These are phyloP conservation scores for Trichomonascaceae sp. DNA, from an alignment of 1,139 yeast genomes.

Conservation along the genomic window DNA sequence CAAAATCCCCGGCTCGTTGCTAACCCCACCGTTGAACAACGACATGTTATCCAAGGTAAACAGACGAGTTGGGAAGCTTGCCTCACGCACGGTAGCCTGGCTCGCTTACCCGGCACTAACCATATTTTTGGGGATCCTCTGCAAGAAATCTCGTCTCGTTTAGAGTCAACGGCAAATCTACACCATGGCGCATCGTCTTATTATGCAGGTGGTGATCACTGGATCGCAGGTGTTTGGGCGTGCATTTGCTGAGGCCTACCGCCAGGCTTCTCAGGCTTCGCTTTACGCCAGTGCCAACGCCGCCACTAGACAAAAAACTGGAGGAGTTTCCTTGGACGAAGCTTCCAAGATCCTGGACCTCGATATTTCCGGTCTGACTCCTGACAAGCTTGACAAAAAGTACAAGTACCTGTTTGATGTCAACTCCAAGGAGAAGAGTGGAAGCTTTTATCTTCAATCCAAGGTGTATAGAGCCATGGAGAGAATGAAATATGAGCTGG, in stretches of 20 bases:
- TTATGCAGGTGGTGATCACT: conserved; percentile 80
- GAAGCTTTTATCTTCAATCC: conserved; percentile 82
- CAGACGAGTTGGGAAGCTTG: too few relatives aligned
- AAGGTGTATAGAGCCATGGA: conserved; percentile 82
- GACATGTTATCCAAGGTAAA: too few relatives aligned
- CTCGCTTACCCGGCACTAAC: too few relatives aligned
- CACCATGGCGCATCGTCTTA: conserved; percentile 83
- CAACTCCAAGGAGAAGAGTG: conserved; percentile 87
- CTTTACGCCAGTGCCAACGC: conserved; percentile 54
- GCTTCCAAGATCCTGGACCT: conserved; percentile 83
- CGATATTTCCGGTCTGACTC: conserved; percentile 39
- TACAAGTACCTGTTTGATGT: conserved; percentile 76
- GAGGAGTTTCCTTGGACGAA: conserved; percentile 79
- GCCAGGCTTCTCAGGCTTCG: conserved; percentile 85
- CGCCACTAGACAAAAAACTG: conserved; percentile 47
- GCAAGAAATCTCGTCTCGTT: too few relatives aligned
- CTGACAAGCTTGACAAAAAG: conserved; percentile 56
- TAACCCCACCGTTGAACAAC: too few relatives aligned
- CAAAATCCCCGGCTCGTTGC: too few relatives aligned
- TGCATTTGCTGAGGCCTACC: conserved; percentile 94
- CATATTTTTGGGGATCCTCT: too few relatives aligned
- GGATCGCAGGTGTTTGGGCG: conserved; percentile 94
- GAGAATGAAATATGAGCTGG: conserved; percentile 41
- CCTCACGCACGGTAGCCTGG: too few relatives aligned
- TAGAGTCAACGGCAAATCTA: too few relatives aligned